Evolutionary conservation across 225 moss, liverwort and hornwort genomes (phyloP), one percentile per base, ranked within the genome.

Genomic region (Asterella californica): DNA sequence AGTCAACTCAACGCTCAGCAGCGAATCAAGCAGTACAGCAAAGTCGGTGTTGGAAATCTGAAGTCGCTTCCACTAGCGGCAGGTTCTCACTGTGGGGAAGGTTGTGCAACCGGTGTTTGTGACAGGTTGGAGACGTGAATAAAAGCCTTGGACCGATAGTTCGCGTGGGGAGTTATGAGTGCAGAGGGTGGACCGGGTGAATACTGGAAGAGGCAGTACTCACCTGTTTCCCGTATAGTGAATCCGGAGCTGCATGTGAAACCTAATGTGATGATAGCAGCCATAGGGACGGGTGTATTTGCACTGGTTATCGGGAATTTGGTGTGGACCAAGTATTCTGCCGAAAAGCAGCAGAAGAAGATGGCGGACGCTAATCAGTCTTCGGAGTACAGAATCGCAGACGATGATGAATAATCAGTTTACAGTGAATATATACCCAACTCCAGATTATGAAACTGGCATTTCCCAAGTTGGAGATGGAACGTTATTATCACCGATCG

Each of bases 161-260:
- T 21, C 22, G 10, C 21, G 60, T n/a, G n/a, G 9, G 60, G n/a
- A 61, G 60, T 2, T 30, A 86, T 86, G 86, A 76, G 76, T 62
- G 74, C 79, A 27, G 37, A 61, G 29, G 79, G 86, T 7, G 83
- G 81, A 21, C 42, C 81, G 25, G 84, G 87, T 1, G 87, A 88
- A 33, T 88, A 94, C 75, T 99, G 94, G 94, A 84, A 93, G 84
- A 87, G 86, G 49, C 86, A 88, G 81, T 83, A 93, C 50, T 85
- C 91, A 0, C 87, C 88, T 45, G 95, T 91, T 37, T 95, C 97
- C 37, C 91, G 94, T 24, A 73, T 99, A 34, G 90, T 95, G 75
- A 99, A 99, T 81, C 97, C 97, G n/a, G 97, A 99, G 91, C 92
- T 99, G 62, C 92, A 99, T 81, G 89, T 88, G 18, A 99, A 93